A percentile compares a stretch with the other conserved stretches of the same genome.
These are phyloP conservation scores for Salicornia ramosissima DNA, from an alignment of 148 eudicot genomes.

Conservation along the genomic window DNA sequence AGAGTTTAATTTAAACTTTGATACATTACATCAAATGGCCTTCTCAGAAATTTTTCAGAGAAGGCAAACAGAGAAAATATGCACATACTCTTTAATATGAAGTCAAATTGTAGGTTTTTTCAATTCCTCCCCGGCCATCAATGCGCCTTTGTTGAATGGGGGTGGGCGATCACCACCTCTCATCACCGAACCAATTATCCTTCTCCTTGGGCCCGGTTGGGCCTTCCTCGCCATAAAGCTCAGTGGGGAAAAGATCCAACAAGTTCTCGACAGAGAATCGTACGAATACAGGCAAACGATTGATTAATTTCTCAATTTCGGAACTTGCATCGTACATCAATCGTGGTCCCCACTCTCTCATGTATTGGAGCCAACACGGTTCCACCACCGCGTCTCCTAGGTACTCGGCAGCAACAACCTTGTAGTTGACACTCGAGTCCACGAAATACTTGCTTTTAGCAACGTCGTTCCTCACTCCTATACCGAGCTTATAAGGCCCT, in stretches of 20 bases:
- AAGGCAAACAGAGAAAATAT: not conserved
- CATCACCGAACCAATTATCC: conserved; percentile 92
- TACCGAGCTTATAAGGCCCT: conserved; percentile 59
- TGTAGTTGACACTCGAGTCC: conserved; percentile 64
- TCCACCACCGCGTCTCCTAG: conserved; percentile 53
- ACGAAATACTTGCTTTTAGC: conserved; percentile 55
- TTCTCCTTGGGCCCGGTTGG: conserved; percentile 99
- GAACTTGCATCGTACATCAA: conserved; percentile 55
- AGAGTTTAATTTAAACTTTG: not conserved
- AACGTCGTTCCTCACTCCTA: conserved; percentile 77
- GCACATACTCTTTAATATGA: too few species aligned
- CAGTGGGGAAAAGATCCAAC: conserved; percentile 76
- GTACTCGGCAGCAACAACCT: conserved; percentile 78
- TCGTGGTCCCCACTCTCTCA: conserved; percentile 98
- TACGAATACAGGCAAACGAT: conserved; percentile 57
- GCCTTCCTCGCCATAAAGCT: conserved; percentile 87
- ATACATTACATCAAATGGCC: not conserved
- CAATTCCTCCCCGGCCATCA: not conserved
- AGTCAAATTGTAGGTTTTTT: too few species aligned
- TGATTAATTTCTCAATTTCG: conserved; percentile 70
- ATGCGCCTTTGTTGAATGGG: not conserved
- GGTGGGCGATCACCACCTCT: conserved; percentile 40
- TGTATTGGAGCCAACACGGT: conserved; percentile 83
- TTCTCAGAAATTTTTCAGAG: not conserved
- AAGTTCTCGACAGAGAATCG: conserved; percentile 66